A percentile compares a stretch with the other conserved stretches of the same genome.
Conservation (phyloP, 176 grass and related monocot genomes). For the Carex kokanica region DNA sequence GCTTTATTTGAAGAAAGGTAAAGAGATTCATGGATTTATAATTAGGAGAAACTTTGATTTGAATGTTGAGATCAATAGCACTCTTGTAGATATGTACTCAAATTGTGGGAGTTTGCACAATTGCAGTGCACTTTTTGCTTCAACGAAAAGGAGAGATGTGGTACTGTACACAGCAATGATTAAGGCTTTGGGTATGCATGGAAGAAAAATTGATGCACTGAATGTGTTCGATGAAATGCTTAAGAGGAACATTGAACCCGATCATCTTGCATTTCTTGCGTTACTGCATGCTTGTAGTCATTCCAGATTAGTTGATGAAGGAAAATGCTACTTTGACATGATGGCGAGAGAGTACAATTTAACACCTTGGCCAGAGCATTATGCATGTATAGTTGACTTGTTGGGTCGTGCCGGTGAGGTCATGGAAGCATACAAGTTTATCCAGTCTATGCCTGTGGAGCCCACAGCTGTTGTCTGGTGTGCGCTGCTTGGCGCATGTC, state of each 20-base stretch:
- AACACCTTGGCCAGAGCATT: constrained; percentile 80
- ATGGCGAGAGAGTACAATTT: constrained; percentile 52
- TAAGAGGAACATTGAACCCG: constrained; percentile 52
- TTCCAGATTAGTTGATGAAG: constrained; percentile 52
- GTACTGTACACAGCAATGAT: constrained; percentile 77
- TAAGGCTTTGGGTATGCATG: constrained; percentile 82
- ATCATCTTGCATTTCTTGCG: constrained; percentile 71
- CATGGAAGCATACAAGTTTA: constrained; percentile 63
- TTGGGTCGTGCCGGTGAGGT: constrained; percentile 61
- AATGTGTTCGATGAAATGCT: constrained; percentile 54
- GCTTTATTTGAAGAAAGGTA: constrained; percentile 65
- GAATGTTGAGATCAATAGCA: constrained; percentile 46
- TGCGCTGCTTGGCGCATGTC: constrained; percentile 74
- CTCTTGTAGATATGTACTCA: constrained; percentile 84
- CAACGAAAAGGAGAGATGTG: constrained; percentile 41
- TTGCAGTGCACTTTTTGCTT: constrained; percentile 45
- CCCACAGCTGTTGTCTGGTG: constrained; percentile 71
- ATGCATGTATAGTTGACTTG: constrained; percentile 74
- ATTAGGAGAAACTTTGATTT: constrained; percentile 45
- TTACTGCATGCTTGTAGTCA: constrained; percentile 82
- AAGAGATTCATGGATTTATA: constrained; percentile 83
- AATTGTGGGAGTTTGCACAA: constrained; percentile 57
- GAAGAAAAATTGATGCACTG: constrained; percentile 55
- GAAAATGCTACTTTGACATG: constrained; percentile 61
- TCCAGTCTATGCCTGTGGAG: constrained; percentile 58